phyloP scores from a whole-genome alignment of 768 basidiomycete species.

The Rubroboletus satanas region DNA sequence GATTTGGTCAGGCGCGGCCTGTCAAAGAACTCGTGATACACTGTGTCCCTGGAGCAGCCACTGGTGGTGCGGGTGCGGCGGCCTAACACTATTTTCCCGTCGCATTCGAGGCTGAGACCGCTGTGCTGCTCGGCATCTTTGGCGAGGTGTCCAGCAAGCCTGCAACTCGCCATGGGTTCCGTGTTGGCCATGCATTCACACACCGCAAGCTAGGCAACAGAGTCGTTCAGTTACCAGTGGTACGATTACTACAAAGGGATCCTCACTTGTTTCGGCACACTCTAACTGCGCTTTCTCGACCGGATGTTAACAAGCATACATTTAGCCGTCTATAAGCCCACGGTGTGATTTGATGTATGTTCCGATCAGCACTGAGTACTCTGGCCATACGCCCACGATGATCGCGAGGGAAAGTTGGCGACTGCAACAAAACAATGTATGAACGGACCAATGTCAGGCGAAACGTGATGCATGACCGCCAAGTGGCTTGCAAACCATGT shows the following conservation, averaged over 20 bases:
- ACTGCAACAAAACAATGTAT: neutral
- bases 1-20: neutral
- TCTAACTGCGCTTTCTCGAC: neutral
- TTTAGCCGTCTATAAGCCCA: neutral
- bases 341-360: neutral
- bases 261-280: neutral
- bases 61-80: neutral
- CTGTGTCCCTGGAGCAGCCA: neutral
- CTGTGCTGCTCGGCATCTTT: too few relatives aligned
- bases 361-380: neutral
- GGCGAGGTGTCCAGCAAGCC: neutral
- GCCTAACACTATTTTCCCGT: neutral
- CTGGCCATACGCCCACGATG: neutral
- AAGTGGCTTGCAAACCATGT: neutral
- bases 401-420: neutral
- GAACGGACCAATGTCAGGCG: neutral
- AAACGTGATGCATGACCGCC: neutral
- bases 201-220: neutral
- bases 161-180: neutral
- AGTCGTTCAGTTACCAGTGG: neutral
- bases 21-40: neutral
- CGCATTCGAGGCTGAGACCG: too few relatives aligned
- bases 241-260: too few relatives aligned
- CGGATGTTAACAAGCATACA: neutral
- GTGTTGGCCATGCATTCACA: neutral